These are phyloP conservation scores for Coemansia sp. DNA, from an alignment of 192 early-diverging fungal species.

Conservation along the genomic window DNA sequence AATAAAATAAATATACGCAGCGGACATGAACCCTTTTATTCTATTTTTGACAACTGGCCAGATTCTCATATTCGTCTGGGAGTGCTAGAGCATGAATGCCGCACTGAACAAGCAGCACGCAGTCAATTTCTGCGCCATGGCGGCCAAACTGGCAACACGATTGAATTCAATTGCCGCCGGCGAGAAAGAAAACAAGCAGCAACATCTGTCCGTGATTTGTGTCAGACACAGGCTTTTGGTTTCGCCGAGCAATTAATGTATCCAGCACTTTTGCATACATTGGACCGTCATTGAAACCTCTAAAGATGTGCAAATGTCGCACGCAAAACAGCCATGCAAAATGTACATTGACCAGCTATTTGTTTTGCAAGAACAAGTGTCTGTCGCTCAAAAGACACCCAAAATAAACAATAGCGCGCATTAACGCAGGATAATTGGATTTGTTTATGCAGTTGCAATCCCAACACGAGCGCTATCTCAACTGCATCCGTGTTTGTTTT, in stretches of 20 bases:
- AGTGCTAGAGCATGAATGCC: neutral
- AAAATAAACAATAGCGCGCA: no score
- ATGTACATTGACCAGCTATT: neutral
- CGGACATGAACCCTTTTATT: no score
- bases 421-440: neutral
- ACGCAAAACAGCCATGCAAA: no score
- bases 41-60: no score
- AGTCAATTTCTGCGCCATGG: constrained; percentile 1
- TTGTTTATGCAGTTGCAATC: neutral
- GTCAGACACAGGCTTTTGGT: neutral
- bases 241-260: constrained; percentile 2
- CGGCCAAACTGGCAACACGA: neutral
- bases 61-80: no score
- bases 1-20: neutral
- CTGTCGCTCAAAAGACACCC: no score
- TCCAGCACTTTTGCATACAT: neutral
- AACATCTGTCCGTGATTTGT: neutral
- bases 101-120: neutral
- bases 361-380: neutral
- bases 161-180: neutral
- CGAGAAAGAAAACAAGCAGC: neutral
- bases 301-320: neutral
- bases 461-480: neutral
- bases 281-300: constrained; percentile 7
- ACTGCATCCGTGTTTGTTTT: neutral